A percentile compares a stretch with the other conserved stretches of the same genome.
Conservation (phyloP, 2,329 filamentous ascomycete genomes). For the Colletotrichum chlorophyti region DNA sequence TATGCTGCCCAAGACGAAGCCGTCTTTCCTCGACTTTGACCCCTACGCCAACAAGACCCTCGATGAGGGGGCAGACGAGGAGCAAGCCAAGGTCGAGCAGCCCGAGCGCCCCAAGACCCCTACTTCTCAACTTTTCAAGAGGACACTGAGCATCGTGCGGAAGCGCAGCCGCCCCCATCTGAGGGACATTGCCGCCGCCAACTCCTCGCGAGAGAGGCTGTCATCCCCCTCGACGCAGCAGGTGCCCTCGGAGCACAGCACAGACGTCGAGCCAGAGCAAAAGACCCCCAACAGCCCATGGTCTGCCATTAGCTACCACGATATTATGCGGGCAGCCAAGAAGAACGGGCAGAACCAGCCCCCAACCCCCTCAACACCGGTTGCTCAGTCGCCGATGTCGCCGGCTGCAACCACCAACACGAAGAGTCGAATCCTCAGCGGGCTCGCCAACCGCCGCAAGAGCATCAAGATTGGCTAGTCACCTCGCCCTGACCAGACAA, state of each 20-base stretch:
- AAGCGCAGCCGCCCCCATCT: conserved; percentile 62
- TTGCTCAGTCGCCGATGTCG: conserved; percentile 36
- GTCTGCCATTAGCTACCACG: conserved; percentile 52
- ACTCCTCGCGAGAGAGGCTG: conserved; percentile 43
- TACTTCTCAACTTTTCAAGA: conserved; percentile 54
- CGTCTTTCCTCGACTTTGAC: conserved; percentile 60
- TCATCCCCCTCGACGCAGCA: conserved; percentile 29
- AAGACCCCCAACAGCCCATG: conserved; percentile 33
- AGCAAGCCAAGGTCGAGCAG: conserved; percentile 37
- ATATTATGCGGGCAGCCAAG: conserved; percentile 52
- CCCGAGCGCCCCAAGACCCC: conserved; percentile 51
- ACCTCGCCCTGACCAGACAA: background rate
- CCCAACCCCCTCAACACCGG: conserved; percentile 33
- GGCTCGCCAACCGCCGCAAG: conserved; percentile 45
- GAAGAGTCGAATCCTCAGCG: conserved; percentile 41
- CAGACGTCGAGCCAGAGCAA: conserved; percentile 39
- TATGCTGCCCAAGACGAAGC: conserved; percentile 44
- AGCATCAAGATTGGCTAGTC: conserved; percentile 43
- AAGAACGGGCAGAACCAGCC: conserved; percentile 42
- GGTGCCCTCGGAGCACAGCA: conserved; percentile 42
- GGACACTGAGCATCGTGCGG: conserved; percentile 60
- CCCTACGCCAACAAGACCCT: conserved; percentile 54
- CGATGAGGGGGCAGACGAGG: conserved; percentile 35
- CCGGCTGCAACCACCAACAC: conserved; percentile 33
- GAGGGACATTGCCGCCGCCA: conserved; percentile 39